Base-by-base conservation (phyloP, 768 basidiomycete species). In the Lanmaoa pseudosensibilis region DNA sequence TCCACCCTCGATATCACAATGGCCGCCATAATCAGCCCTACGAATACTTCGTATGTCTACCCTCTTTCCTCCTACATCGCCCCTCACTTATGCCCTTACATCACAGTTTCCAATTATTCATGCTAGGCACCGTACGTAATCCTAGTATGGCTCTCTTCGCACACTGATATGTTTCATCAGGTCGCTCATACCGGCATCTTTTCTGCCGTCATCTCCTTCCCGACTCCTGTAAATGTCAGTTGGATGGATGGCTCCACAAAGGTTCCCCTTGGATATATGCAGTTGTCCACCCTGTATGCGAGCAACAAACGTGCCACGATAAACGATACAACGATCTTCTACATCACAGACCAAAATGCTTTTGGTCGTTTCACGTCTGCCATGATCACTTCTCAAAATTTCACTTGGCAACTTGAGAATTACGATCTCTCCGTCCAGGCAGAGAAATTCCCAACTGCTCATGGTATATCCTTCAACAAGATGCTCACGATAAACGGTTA, bases 101-200 rank as follows among this genome's bases (percentile, higher is more conserved):
- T 41, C 32, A 39, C 41, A 87, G 85, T 4, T 87, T 89, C 56
- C 65, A 66, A 6, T 61, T 88, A 33, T 64, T 62, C 5, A 70
- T 88, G 66, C 71, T 79, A 56, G 86, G 84, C 50, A 79, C 77
- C 58, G 86, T 85, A 72, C 57, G 74, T 59, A 60, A 54, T 15
- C 19, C 11, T 19, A 50, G 12, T 47, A 30, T 19, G 38, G 1
- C 32, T 15, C 12, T 21, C 37, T 45, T 45, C 27, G 15, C 19
- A 11, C 25, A 38, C 41, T 46, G 21, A 50, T 37, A 34, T 16
- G 6, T 55, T 40, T 38, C 54, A 49, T 44, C 30, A 85, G 83
- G 85, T 86, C 30, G 75, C 81, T 21, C 87, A 90, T 63, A 83
- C 87, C 2, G 85, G 88, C 45, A 79, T 83, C 36, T 78, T 90